Base-by-base conservation (phyloP, 1,139 yeast genomes). In the Candida sp. region DNA sequence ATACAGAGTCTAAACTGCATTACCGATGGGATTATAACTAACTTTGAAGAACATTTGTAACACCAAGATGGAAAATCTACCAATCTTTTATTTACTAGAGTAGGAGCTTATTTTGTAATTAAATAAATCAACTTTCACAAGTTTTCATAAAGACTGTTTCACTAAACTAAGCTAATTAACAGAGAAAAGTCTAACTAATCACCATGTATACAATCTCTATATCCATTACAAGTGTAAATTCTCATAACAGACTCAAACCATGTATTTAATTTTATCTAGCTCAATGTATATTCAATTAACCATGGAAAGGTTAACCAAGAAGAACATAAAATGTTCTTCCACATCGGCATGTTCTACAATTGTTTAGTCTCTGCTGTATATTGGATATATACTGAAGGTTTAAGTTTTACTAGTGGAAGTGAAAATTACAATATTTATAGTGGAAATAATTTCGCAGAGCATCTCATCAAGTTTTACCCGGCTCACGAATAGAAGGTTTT, bases 241-340 rank as follows among this genome's bases (percentile, higher is more conserved):
- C 54, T 66, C 56, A 57, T 64, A 61, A 54, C 71, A 67, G 81
- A 77, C 81, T 77, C 82, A 77, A 77, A 77, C 81, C 70, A 72
- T 75, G 81, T 68, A 69, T 51, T 48, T 38, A 45, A 54, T 73
- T 45, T 68, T 15, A 54, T 75, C 70, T 64, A 53, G 64, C 53
- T 47, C 33, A 21, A 37, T 37, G 39, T 27, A 37, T 21, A 21
- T 37, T 53, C 59, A 45, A 46, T 42, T 45, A 50, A 47, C 44
- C 54, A 53, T 47, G 44, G 23, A 27, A 37, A 19, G 39, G 29
- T 29, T 29, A 29, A 37, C 29, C 39, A 29, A 37, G 34, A 32
- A 12, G 19, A 32, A 32, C 34, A 32, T 25, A 32, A 32, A 32
- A 11, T 32, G 34, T 12, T 32, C 19, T 12, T 22, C 32, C 39